Evolutionary conservation across 768 basidiomycete species (phyloP), one percentile per base, ranked within the genome.

Genomic region (Lentinula sp.): DNA sequence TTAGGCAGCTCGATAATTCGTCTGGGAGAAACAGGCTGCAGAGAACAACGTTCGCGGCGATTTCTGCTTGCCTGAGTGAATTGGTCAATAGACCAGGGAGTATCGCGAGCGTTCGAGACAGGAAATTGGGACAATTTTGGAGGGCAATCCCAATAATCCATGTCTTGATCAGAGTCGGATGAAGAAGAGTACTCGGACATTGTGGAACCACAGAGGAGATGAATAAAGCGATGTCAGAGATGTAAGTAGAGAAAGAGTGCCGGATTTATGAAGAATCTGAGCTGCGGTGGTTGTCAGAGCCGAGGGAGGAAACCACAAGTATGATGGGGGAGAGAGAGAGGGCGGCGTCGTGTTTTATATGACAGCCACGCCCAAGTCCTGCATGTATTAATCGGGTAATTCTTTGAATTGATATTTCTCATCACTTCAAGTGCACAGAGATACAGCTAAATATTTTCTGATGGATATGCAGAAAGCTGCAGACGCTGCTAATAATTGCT

Each of bases 51-150:
- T 67, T 33, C 65, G 57, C 62, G 65, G 71, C 49, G 65, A 61
- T 39, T 7, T 56, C 37, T 1, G 65, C 63, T 23, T 61, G 66
- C 9, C 65, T 64, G 45, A 65, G 64, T 1, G 63, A 42, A 64
- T 63, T 66, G 36, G 66, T 66, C 65, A 67, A 69, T 46, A 16
- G 57, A 67, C 15, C 67, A 69, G 41, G 67, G 68, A 48, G 69
- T 69, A 62, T 66, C 70, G 45, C 80, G 80, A 50, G 74, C 50
- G 53, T 74, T 72, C 32, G 77, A 79, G 62, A 70, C 70, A 58
- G 75, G 74, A 57, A 73, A 80, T 56, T 71, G 68, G 61, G 64
- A 63, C 57, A 57, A 41, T 60, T 63, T 53, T 42, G 55, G 61
- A 54, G 68, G 57, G 58, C 69, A 42, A 4, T 43, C 64, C 57